A percentile compares a stretch with the other conserved stretches of the same genome.
Evolutionary conservation across 495 filamentous ascomycete species (phyloP).

Genomic region (Cercophora sp.): DNA sequence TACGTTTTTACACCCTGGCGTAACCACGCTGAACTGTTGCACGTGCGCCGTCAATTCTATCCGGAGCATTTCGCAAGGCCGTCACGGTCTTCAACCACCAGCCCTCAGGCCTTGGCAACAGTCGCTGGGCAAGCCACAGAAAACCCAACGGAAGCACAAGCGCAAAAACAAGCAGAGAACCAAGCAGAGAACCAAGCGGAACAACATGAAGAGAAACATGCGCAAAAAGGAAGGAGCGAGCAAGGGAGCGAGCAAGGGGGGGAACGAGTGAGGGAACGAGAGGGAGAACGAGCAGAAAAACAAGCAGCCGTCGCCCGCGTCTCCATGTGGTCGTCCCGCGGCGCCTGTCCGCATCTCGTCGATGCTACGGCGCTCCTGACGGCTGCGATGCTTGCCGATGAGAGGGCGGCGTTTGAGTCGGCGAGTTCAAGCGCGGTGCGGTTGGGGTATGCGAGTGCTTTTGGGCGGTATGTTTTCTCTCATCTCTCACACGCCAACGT

Average conservation of each 20-base stretch:
- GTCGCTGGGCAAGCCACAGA: no score
- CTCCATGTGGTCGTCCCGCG: constrained; percentile 58
- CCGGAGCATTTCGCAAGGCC: constrained; percentile 23
- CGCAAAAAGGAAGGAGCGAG: no score
- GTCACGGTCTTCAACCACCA: background rate
- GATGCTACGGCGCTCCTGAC: constrained; percentile 76
- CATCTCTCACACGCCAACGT: no score
- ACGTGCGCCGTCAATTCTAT: constrained; percentile 66
- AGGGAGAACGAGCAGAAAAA: no score
- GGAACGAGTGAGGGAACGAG: no score
- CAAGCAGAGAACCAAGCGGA: no score
- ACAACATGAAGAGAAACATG: no score
- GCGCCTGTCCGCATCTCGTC: constrained; percentile 74
- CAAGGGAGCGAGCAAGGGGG: no score
- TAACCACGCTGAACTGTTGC: constrained; percentile 57
- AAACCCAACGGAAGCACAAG: no score
- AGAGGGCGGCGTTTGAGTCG: no score
- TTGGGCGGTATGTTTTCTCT: constrained; percentile 40
- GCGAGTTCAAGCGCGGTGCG: constrained; percentile 31
- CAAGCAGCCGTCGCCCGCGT: constrained; percentile 45
- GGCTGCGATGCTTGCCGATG: constrained; percentile 68
- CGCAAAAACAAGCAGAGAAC: no score
- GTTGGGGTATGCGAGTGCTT: constrained; percentile 45
- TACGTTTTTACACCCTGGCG: constrained; percentile 82
- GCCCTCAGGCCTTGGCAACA: no score